Evolutionary conservation across 306 rosid species (phyloP), one percentile per base, ranked within the genome.

Genomic region (Ammopiptanthus mongolicus): DNA sequence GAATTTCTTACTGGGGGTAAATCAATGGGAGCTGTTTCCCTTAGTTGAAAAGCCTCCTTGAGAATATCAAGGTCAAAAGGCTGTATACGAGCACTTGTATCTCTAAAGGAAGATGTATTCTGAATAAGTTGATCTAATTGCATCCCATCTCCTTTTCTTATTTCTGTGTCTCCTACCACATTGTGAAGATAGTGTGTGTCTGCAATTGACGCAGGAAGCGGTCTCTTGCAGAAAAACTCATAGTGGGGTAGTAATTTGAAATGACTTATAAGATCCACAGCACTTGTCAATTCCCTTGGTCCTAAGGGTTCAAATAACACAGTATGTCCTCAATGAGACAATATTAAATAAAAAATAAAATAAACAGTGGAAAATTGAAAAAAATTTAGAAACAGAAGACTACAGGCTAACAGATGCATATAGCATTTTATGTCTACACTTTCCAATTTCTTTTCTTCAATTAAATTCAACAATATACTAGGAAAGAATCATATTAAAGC

Each of bases 61-160:
- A 96, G 97, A 83, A 82, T 50, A 79, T 87, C 91, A n/a, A 89
- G 78, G 84, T 90, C 96, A 77, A 96, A 92, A 29, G 93, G 93
- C 65, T 85, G 98, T 74, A 92, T 85, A 5, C 91, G 92, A 36
- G 86, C 85, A 84, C 77, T 89, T 31, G 91, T 81, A 39, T 92
- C 93, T 82, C 92, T 89, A 9, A 80, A 64, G 78, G 82, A 86
- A 18, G 90, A 85, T 46, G 91, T 67, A 53, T 83, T 92, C 84
- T 90, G 96, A 78, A 90, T 85, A 81, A 96, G 99, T 80, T 96
- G 96, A 90, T 89, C 96, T 78, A 96, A 86, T 69, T 96, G 98
- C 97, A 96, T 92, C 71, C 97, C 97, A 71, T 96, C 98, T 67
- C 99, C 99, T 89, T 90, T 92, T 80, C 99, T 87, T 61, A 92